These are phyloP conservation scores for Nephelium lappaceum DNA, from an alignment of 345 rosid genomes.

Conservation along the genomic window DNA sequence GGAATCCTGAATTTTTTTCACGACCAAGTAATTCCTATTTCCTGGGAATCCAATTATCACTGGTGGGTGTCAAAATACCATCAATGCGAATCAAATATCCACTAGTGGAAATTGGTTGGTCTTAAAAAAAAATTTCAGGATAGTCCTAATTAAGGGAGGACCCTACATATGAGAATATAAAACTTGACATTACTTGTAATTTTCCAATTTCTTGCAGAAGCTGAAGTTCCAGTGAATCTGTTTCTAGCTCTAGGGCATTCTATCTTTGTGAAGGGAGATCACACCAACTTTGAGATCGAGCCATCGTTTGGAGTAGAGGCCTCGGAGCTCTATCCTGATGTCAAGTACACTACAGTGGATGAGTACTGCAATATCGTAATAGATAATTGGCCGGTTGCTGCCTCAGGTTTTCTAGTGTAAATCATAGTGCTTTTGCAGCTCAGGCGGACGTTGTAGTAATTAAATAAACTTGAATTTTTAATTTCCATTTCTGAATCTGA, in stretches of 20 bases:
- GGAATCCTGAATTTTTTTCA: too few species aligned
- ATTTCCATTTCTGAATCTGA: too few species aligned
- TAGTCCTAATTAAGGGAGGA: too few species aligned
- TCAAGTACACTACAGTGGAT: constrained; percentile 53
- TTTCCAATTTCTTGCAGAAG: constrained; percentile 33
- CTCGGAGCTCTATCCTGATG: constrained; percentile 48
- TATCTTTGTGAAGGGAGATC: constrained; percentile 56
- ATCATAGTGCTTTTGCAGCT: neutral
- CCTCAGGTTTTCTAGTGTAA: neutral
- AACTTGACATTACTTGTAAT: neutral
- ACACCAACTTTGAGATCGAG: constrained; percentile 49
- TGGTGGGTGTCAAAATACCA: too few species aligned
- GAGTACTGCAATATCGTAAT: constrained; percentile 15
- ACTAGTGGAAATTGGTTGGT: too few species aligned
- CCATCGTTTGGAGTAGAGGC: constrained; percentile 57
- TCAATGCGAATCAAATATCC: too few species aligned
- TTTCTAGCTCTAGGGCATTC: constrained; percentile 40
- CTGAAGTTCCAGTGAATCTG: constrained; percentile 37
- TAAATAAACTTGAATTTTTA: too few species aligned
- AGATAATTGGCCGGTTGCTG: neutral
- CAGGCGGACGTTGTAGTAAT: neutral
- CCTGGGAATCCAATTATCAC: too few species aligned
- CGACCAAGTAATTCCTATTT: too few species aligned
- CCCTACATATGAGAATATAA: too few species aligned
- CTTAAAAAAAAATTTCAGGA: too few species aligned